Evolutionary conservation across 345 rosid species (phyloP).

Genomic region (Raphanus raphanistrum): DNA sequence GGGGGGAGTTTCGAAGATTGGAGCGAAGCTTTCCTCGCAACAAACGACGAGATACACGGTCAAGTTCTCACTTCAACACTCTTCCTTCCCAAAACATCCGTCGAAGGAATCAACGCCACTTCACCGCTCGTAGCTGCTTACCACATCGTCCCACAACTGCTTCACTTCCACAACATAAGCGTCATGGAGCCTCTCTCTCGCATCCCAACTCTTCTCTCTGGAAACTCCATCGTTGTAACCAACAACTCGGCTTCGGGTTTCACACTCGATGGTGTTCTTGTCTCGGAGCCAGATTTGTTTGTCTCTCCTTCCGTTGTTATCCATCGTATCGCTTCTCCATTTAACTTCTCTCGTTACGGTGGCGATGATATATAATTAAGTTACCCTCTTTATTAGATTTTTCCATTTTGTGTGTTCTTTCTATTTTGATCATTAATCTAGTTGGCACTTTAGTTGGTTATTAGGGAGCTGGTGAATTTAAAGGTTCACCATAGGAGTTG

Average conservation of each 20-base stretch:
- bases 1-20: slow-evolving; percentile 29
- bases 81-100: slow-evolving; percentile 32
- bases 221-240: slow-evolving; percentile 26
- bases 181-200: slow-evolving; percentile 25
- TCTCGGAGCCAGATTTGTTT: slow-evolving; percentile 34
- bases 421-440: not conserved
- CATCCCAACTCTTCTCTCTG: slow-evolving; percentile 27
- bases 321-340: slow-evolving; percentile 31
- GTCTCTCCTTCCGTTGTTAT: slow-evolving; percentile 30
- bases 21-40: slow-evolving; percentile 28
- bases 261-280: slow-evolving; percentile 19
- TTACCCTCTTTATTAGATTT: not conserved
- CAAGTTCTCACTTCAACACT: slow-evolving; percentile 28
- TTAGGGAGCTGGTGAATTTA: too few species aligned
- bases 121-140: slow-evolving; percentile 35
- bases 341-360: slow-evolving; percentile 34
- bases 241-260: slow-evolving; percentile 22
- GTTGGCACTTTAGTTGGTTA: too few species aligned
- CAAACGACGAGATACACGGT: slow-evolving; percentile 29
- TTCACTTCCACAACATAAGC: slow-evolving; percentile 13
- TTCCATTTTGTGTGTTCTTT: not conserved
- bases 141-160: slow-evolving; percentile 33
- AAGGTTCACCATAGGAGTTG: too few species aligned
- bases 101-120: slow-evolving; percentile 35
- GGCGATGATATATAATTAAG: not conserved